Evolutionary conservation across 176 grass and related monocot species (phyloP).

Genomic region (Triticum dicoccoides): DNA sequence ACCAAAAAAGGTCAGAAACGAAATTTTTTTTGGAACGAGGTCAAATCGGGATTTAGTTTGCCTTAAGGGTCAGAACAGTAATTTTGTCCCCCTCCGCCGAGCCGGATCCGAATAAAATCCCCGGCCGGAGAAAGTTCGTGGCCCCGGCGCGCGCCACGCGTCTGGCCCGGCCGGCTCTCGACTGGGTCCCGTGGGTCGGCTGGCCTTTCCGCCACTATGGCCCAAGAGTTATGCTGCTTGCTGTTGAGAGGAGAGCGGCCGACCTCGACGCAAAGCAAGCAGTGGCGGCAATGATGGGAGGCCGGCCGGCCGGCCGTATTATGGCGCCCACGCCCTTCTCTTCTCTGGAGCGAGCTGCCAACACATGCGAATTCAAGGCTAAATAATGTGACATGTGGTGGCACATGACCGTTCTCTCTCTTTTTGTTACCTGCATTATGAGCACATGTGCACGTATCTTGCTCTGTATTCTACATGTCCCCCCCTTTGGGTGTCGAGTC

Average conservation of each 20-base stretch:
- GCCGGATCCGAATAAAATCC: constrained; percentile 20
- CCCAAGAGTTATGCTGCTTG: neutral
- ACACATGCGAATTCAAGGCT: neutral
- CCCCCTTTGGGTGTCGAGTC: neutral
- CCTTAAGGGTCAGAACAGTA: too few relatives aligned
- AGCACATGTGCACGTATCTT: neutral
- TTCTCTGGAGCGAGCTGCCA: neutral
- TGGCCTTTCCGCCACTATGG: neutral
- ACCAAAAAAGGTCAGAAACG: too few relatives aligned
- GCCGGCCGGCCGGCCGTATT: neutral
- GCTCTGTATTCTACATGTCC: neutral
- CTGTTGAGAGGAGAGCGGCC: neutral
- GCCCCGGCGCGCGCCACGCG: constrained; percentile 33
- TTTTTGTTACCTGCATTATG: neutral
- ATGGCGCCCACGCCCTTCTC: constrained; percentile 1
- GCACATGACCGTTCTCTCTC: neutral
- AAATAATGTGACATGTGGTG: constrained; percentile 5
- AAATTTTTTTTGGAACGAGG: too few relatives aligned
- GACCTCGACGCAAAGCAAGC: neutral
- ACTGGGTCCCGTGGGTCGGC: neutral
- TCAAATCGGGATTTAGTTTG: too few relatives aligned
- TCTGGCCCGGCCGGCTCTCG: neutral
- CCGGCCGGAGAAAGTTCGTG: neutral
- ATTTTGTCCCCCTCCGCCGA: neutral
- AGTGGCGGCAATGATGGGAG: constrained; percentile 14